Conservation (phyloP, 345 rosid species). For the Acer campestre region DNA sequence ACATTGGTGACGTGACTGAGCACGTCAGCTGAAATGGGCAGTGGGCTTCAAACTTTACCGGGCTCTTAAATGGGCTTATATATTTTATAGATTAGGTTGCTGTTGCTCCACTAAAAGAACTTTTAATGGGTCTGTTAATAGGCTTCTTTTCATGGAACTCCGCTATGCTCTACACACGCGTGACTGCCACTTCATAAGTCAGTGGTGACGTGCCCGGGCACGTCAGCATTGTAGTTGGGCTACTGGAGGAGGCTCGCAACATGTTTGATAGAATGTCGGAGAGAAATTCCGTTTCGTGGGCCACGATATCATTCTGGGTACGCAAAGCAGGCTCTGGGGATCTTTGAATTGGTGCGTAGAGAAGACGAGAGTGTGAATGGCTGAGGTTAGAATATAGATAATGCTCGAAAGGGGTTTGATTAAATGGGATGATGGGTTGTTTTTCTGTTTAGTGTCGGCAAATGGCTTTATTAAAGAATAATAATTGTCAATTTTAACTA, state of each 20-base stretch:
- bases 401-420: slow-evolving; percentile 62
- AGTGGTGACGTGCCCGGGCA: too few species aligned
- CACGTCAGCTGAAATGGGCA: too few species aligned
- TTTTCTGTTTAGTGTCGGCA: too few species aligned
- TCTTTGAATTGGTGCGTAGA: slow-evolving; percentile 47
- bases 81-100: neutral
- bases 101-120: too few species aligned
- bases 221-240: slow-evolving; percentile 15
- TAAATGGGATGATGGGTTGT: neutral
- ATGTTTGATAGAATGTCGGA: slow-evolving; percentile 66
- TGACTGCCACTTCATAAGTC: too few species aligned
- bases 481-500: too few species aligned
- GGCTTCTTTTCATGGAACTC: too few species aligned
- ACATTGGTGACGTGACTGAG: too few species aligned
- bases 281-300: slow-evolving; percentile 63
- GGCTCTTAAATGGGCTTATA: neutral
- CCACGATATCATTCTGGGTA: slow-evolving; percentile 74
- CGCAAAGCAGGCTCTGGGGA: slow-evolving; percentile 44
- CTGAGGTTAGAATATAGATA: slow-evolving; percentile 49
- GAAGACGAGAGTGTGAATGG: slow-evolving; percentile 56
- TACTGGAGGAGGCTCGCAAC: slow-evolving; percentile 53
- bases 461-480: too few species aligned
- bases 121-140: neutral
- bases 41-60: neutral
- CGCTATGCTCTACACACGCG: too few species aligned